A percentile compares a stretch with the other conserved stretches of the same genome.
These are phyloP conservation scores for Mortierella claussenii DNA, from an alignment of 192 early-diverging fungal genomes.

Conservation along the genomic window DNA sequence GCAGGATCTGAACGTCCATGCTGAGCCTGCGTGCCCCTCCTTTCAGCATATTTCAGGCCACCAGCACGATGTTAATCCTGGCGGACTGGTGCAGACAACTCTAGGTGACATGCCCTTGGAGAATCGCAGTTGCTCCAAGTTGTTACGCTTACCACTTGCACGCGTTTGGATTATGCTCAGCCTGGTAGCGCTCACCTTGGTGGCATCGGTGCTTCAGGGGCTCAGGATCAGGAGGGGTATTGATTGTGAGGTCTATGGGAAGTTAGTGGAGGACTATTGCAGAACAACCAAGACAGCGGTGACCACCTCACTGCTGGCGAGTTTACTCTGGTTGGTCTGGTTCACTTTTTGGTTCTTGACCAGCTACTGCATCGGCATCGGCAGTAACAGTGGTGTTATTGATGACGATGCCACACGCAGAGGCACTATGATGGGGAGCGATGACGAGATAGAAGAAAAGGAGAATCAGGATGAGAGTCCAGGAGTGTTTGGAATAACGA, in stretches of 20 bases:
- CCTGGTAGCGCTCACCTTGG: slow-evolving; percentile 3
- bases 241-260: slow-evolving; percentile 2
- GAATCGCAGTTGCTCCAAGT: not conserved
- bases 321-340: slow-evolving; percentile 20
- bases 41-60: too few species aligned
- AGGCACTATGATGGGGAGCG: not conserved
- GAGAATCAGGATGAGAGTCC: too few species aligned
- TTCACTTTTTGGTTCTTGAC: slow-evolving; percentile 11
- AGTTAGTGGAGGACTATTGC: not conserved
- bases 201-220: slow-evolving; percentile 11
- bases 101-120: too few species aligned
- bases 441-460: too few species aligned
- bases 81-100: too few species aligned
- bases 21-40: too few species aligned
- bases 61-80: too few species aligned
- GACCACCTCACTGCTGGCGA: slow-evolving; percentile 1
- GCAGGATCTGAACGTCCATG: too few species aligned
- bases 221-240: slow-evolving; percentile 11
- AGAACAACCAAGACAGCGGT: slow-evolving; percentile 6
- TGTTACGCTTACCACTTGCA: slow-evolving; percentile 6
- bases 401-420: not conserved
- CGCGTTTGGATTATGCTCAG: slow-evolving; percentile 7
- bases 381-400: not conserved
- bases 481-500: too few species aligned
- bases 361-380: not conserved